phyloP scores from a whole-genome alignment of 148 eudicot species.

The Silene uniflora region DNA sequence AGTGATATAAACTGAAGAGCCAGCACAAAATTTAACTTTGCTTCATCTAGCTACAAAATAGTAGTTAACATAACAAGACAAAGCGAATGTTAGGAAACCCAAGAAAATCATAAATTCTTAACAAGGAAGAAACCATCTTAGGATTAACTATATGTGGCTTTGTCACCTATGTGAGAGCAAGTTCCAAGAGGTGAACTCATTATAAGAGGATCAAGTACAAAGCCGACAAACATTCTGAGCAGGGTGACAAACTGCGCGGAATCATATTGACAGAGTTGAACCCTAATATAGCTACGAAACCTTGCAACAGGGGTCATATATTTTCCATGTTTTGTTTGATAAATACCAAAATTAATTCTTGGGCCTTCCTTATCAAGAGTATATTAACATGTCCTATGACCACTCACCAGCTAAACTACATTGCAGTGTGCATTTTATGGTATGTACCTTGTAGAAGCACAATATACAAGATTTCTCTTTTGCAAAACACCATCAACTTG shows the following conservation, averaged over 20 bases:
- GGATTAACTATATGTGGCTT: neutral
- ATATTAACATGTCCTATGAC: neutral
- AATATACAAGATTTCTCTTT: constrained; percentile 90
- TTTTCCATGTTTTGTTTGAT: no score
- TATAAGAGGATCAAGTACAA: neutral
- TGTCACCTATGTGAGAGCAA: neutral
- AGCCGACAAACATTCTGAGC: neutral
- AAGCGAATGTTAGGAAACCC: neutral
- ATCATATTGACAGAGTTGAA: neutral
- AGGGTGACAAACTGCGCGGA: neutral
- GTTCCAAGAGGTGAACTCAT: neutral
- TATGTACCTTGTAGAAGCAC: constrained; percentile 99
- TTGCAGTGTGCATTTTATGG: neutral
- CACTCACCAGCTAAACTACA: neutral
- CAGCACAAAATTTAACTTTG: no score
- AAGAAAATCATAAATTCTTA: neutral
- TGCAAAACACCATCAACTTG: constrained; percentile 92
- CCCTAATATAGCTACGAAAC: neutral
- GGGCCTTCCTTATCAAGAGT: neutral
- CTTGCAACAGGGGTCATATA: no score
- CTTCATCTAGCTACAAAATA: no score
- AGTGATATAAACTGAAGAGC: no score
- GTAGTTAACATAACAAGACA: no score
- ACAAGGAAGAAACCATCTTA: neutral
- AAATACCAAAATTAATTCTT: no score